Evolutionary conservation across 805 yeast genomes (phyloP).

Genomic region (Zygoascus ofunaensis): DNA sequence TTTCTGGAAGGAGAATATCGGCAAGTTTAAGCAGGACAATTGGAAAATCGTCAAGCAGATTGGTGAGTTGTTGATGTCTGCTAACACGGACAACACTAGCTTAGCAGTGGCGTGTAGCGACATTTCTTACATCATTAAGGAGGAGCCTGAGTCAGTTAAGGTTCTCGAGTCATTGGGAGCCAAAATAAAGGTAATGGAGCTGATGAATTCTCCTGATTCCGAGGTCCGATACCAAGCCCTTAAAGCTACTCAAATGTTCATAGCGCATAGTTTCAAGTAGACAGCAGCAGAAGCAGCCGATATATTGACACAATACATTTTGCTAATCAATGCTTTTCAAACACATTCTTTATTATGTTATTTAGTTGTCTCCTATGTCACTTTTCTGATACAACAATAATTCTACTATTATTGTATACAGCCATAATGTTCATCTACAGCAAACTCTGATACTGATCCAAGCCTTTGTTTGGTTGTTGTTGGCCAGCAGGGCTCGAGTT

Average conservation of each 20-base stretch:
- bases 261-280: constrained; percentile 62
- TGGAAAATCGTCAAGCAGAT: constrained; percentile 64
- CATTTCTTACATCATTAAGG: constrained; percentile 49
- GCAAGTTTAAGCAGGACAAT: constrained; percentile 64
- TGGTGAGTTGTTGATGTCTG: constrained; percentile 28
- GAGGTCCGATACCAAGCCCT: constrained; percentile 92
- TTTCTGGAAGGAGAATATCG: constrained; percentile 82
- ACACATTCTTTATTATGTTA: too few species aligned
- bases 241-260: constrained; percentile 88
- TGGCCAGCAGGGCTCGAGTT: background rate
- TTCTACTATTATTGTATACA: background rate
- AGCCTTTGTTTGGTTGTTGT: background rate
- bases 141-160: constrained; percentile 52
- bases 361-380: background rate
- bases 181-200: constrained; percentile 74
- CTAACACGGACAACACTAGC: constrained; percentile 26
- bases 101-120: constrained; percentile 63
- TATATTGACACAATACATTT: too few species aligned
- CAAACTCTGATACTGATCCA: constrained; percentile 18
- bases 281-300: background rate
- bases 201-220: constrained; percentile 70
- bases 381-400: background rate
- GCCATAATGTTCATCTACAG: constrained; percentile 4
- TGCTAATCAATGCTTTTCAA: too few species aligned
- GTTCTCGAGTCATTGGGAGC: constrained; percentile 48